phyloP scores from a whole-genome alignment of 2,329 filamentous ascomycete genomes.

The Coniochaeta hoffmannii region DNA sequence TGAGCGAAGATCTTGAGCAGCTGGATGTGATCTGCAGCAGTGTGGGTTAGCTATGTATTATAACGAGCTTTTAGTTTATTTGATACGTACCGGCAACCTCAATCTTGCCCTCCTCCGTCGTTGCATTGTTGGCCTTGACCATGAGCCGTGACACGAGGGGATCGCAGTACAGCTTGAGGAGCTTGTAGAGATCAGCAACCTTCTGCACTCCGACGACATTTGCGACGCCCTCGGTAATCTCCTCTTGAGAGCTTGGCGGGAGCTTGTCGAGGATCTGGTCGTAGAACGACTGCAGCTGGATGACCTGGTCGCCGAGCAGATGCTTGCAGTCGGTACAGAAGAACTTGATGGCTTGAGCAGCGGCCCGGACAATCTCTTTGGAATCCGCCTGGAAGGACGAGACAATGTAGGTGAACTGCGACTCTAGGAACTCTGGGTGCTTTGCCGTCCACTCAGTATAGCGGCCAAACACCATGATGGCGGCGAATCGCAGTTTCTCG shows the following conservation, averaged over 20 bases:
- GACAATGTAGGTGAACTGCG: slow-evolving; percentile 93
- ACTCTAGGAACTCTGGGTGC: slow-evolving; percentile 84
- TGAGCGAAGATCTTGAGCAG: slow-evolving; percentile 88
- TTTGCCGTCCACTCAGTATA: slow-evolving; percentile 98
- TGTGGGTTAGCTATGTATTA: slow-evolving; percentile 11
- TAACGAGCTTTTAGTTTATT: background rate
- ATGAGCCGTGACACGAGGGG: slow-evolving; percentile 82
- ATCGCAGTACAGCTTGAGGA: slow-evolving; percentile 88
- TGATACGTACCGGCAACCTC: slow-evolving; percentile 65
- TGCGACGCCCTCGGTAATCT: slow-evolving; percentile 92
- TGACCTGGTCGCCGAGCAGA: slow-evolving; percentile 73
- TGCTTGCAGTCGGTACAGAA: slow-evolving; percentile 93
- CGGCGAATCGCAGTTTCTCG: slow-evolving; percentile 96
- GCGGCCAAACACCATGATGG: slow-evolving; percentile 92
- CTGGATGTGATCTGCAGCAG: slow-evolving; percentile 69
- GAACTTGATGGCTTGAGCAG: slow-evolving; percentile 91
- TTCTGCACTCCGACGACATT: slow-evolving; percentile 86
- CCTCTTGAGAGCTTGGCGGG: slow-evolving; percentile 81
- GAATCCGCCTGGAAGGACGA: slow-evolving; percentile 84
- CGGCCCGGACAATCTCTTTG: slow-evolving; percentile 83
- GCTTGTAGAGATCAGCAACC: slow-evolving; percentile 68
- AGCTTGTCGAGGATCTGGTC: slow-evolving; percentile 81
- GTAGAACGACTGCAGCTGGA: slow-evolving; percentile 88
- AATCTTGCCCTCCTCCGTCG: slow-evolving; percentile 74
- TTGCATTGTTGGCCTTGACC: slow-evolving; percentile 77